These are phyloP conservation scores for Abrus precatorius DNA, from an alignment of 306 rosid genomes.

Conservation along the genomic window DNA sequence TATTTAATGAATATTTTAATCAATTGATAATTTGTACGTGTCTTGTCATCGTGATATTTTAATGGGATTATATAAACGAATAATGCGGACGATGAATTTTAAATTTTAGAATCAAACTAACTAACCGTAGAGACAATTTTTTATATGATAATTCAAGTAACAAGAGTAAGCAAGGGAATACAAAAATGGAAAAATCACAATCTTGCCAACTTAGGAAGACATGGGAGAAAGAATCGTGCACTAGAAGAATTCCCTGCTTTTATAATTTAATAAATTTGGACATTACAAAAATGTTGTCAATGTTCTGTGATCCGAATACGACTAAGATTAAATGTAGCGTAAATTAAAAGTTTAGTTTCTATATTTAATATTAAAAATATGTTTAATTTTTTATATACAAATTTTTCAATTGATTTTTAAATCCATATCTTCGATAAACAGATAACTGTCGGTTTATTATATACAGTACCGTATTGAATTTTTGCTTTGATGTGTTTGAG, in stretches of 20 bases:
- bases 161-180: not conserved
- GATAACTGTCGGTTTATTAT: not conserved
- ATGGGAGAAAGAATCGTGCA: not conserved
- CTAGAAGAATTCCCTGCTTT: not conserved
- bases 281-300: too few species aligned
- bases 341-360: too few species aligned
- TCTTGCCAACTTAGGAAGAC: constrained; percentile 3
- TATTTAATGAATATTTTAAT: constrained; percentile 1
- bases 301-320: not conserved
- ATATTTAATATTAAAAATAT: too few species aligned
- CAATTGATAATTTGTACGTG: not conserved
- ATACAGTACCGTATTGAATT: too few species aligned
- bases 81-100: constrained; percentile 1
- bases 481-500: constrained; percentile 14
- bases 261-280: not conserved
- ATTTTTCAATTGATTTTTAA: not conserved
- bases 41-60: constrained; percentile 5
- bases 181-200: not conserved
- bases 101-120: not conserved
- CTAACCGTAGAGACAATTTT: not conserved
- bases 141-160: not conserved
- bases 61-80: not conserved
- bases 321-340: not conserved
- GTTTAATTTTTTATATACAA: too few species aligned
- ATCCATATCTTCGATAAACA: not conserved